Conservation (phyloP, 106 monocot genomes). For the Cymbidium sinense region DNA sequence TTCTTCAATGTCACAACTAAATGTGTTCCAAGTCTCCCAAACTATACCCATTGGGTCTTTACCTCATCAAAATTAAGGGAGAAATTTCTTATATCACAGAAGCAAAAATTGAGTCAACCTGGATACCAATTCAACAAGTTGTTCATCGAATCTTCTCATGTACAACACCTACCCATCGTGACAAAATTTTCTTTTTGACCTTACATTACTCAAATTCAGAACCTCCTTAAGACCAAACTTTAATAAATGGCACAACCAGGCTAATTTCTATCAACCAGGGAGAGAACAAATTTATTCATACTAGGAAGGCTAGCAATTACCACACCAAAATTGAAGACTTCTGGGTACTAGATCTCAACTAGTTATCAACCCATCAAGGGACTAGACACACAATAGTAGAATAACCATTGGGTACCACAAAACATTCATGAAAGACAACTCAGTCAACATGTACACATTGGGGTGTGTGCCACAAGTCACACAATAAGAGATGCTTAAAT, state of each 20-base stretch:
- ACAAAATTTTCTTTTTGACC: too few relatives aligned
- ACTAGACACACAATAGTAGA: not conserved
- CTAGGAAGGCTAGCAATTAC: slow-evolving; percentile 27
- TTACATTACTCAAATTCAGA: slow-evolving; percentile 15
- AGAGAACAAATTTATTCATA: slow-evolving; percentile 9
- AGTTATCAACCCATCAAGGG: slow-evolving; percentile 4
- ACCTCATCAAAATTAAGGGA: slow-evolving; percentile 13
- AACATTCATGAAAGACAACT: not conserved
- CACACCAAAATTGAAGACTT: not conserved
- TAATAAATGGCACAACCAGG: slow-evolving; percentile 14
- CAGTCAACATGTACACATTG: slow-evolving; percentile 13
- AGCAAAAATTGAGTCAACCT: slow-evolving; percentile 13
- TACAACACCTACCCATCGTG: slow-evolving; percentile 19
- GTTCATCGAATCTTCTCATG: slow-evolving; percentile 7
- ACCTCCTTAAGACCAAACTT: slow-evolving; percentile 16
- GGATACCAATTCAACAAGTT: slow-evolving; percentile 3
- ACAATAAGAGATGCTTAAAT: slow-evolving; percentile 3
- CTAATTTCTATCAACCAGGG: slow-evolving; percentile 11
- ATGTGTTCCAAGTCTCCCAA: slow-evolving; percentile 1
- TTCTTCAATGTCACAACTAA: slow-evolving; percentile 10
- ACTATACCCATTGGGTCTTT: slow-evolving; percentile 15
- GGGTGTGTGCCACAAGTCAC: not conserved
- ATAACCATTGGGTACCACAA: slow-evolving; percentile 6
- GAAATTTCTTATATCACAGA: slow-evolving; percentile 14
- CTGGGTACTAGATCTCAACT: slow-evolving; percentile 11